Evolutionary conservation across 2,329 filamentous ascomycete genomes (phyloP), one percentile per base, ranked within the genome.

Genomic region (Penicillium palitans): DNA sequence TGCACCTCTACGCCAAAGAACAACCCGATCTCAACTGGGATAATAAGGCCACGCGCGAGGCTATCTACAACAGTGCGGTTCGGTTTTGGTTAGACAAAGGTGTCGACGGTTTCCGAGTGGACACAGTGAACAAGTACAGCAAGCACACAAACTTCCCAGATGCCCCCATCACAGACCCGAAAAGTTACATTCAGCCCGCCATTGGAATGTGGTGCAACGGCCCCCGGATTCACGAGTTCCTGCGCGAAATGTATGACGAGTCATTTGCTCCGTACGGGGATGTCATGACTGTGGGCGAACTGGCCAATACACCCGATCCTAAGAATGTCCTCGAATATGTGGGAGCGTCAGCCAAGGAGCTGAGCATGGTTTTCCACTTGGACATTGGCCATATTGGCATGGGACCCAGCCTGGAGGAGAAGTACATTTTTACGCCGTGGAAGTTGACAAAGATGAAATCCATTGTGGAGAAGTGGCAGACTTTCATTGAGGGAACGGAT

Each of bases 21-120:
- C 89, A 92, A 71, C 89, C 90, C 0, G 90, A 93, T 65, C 78
- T 93, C 15, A 93, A 93, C 72, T 93, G 89, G 89, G 87, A 91
- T 68, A 88, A 86, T 57, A 77, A 79, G 0, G 83, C 81, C 21
- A 82, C 86, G 0, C 82, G 89, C 2, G 75, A 81, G 40, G 89
- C 88, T 6, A 85, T 91, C 27, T 89, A 90, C 73, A 80, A 87
- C 39, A 81, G 80, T 12, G 79, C 86, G 1, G 88, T 91, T 81
- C 81, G 83, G 45, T 93, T 91, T 70, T 93, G 90, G 90, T 81
- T 92, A 0, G 78, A 88, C 46, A 81, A 82, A 25, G 89, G 89
- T 10, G 85, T 90, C 0, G 84, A 87, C 50, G 87, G 87, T 4
- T 90, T 89, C 75, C 81, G 87, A n/a, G 81, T 89, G 63, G 87